Conservation (phyloP, 805 yeast genomes). For the Teunomyces atbi region DNA sequence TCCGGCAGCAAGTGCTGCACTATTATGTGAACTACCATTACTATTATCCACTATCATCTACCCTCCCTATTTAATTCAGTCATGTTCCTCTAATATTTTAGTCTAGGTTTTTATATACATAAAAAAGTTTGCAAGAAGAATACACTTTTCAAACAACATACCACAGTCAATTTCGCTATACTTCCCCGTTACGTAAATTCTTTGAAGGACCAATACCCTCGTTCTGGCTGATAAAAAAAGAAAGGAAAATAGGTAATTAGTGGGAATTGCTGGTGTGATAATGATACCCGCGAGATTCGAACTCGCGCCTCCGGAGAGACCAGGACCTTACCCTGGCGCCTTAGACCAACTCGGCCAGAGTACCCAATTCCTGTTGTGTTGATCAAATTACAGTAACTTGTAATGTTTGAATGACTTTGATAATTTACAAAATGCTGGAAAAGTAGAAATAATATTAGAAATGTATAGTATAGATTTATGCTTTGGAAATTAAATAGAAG, state of each 20-base stretch:
- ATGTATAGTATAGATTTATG: no score
- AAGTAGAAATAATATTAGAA: no score
- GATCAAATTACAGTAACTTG: background rate
- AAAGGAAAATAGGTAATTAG: constrained; percentile 16
- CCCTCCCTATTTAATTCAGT: background rate
- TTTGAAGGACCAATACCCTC: background rate
- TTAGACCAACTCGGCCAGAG: constrained; percentile 46
- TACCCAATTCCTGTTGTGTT: constrained; percentile 32
- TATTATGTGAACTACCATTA: constrained; percentile 19
- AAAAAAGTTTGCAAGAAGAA: background rate
- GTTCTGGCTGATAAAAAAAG: constrained; percentile 5
- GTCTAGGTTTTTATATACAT: background rate
- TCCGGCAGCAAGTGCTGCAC: constrained; percentile 29
- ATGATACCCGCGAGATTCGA: constrained; percentile 45
- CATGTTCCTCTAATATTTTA: background rate
- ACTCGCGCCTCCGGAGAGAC: constrained; percentile 48
- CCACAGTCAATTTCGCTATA: background rate
- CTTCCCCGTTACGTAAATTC: background rate
- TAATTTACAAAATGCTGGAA: no score
- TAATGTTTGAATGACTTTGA: no score
- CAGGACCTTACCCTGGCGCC: constrained; percentile 49
- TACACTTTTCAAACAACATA: no score
- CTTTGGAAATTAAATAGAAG: no score
- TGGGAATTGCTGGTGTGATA: constrained; percentile 37
- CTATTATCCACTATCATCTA: background rate